Evolutionary conservation across 2,329 filamentous ascomycete genomes (phyloP).

Genomic region (Penicillium sp.): DNA sequence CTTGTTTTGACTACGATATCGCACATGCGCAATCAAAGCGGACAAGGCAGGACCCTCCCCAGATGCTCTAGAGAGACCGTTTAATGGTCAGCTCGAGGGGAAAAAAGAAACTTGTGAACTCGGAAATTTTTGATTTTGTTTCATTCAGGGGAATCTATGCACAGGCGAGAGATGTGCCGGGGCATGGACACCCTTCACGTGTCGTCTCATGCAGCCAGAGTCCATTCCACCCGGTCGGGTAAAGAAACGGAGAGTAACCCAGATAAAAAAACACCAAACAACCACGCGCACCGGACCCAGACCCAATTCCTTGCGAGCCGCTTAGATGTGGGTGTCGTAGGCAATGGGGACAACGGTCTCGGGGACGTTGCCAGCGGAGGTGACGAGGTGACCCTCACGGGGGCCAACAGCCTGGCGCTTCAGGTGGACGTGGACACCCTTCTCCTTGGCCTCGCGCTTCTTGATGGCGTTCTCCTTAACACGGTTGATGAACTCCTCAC

Average conservation of each 20-base stretch:
- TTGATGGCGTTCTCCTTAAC: slow-evolving; percentile 94
- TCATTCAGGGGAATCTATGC: slow-evolving; percentile 45
- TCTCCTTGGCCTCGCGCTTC: slow-evolving; percentile 87
- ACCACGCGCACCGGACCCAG: slow-evolving; percentile 33
- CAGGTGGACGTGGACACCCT: slow-evolving; percentile 80
- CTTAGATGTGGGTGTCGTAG: slow-evolving; percentile 98
- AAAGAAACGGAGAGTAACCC: slow-evolving; percentile 30
- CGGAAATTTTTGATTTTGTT: slow-evolving; percentile 38
- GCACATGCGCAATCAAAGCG: neutral
- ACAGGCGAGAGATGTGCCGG: slow-evolving; percentile 37
- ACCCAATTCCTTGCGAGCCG: slow-evolving; percentile 24
- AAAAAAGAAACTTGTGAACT: slow-evolving; percentile 17
- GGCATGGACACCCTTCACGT: slow-evolving; percentile 35
- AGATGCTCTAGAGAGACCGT: neutral
- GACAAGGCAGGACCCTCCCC: neutral
- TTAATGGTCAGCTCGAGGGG: neutral
- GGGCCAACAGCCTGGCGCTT: slow-evolving; percentile 84
- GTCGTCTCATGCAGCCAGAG: slow-evolving; percentile 38
- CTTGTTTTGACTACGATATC: neutral
- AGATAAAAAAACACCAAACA: slow-evolving; percentile 36
- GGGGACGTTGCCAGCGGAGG: slow-evolving; percentile 73
- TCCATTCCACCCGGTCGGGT: slow-evolving; percentile 27
- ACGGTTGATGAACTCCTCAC: slow-evolving; percentile 92
- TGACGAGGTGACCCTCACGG: slow-evolving; percentile 73
- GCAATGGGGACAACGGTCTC: slow-evolving; percentile 87